phyloP scores from a whole-genome alignment of 2,329 filamentous ascomycete species.

The Epicoccum sorghinum region DNA sequence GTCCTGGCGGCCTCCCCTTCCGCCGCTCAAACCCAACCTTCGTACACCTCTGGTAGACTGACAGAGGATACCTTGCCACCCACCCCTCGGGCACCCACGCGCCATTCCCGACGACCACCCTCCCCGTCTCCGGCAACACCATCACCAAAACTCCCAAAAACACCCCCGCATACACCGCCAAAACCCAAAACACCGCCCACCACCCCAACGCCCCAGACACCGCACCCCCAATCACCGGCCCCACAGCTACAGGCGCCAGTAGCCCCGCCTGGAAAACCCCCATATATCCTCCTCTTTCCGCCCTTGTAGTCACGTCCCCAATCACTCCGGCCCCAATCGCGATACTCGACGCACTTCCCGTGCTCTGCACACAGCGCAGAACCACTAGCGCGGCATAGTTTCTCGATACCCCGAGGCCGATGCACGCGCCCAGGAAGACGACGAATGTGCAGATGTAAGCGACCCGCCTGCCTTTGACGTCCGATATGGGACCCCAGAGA shows the following conservation, averaged over 20 bases:
- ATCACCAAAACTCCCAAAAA: conserved; percentile 41
- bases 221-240: conserved; percentile 59
- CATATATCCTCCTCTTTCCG: conserved; percentile 52
- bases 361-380: conserved; percentile 52
- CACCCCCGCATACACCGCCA: conserved; percentile 54
- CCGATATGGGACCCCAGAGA: conserved; percentile 51
- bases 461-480: conserved; percentile 49
- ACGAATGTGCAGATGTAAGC: conserved; percentile 50
- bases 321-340: conserved; percentile 52
- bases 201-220: conserved; percentile 57
- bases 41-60: neutral
- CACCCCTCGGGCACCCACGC: neutral
- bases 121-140: neutral
- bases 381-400: conserved; percentile 50
- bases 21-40: neutral
- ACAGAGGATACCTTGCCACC: neutral
- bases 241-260: conserved; percentile 50
- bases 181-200: conserved; percentile 61
- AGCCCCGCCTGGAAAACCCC: conserved; percentile 49
- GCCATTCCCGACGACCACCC: neutral
- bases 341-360: conserved; percentile 53
- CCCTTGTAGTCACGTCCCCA: conserved; percentile 50
- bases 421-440: conserved; percentile 49
- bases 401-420: conserved; percentile 49
- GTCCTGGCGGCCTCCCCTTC: neutral